phyloP scores from a whole-genome alignment of 2,329 filamentous ascomycete species.

The Pestalotiopsis sp. region DNA sequence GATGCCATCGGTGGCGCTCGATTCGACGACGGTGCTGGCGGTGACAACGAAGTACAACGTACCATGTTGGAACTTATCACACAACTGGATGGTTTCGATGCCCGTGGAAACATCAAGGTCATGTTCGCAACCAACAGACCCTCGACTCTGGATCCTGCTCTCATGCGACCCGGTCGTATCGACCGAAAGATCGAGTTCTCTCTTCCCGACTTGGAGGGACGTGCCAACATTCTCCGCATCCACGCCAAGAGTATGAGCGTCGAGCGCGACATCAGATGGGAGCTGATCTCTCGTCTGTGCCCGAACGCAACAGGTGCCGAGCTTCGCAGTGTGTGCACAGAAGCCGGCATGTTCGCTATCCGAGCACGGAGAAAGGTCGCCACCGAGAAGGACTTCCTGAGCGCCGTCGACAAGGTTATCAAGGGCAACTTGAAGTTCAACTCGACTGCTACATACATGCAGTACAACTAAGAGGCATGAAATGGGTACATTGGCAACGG shows the following conservation, averaged over 20 bases:
- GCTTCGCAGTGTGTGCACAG: constrained; percentile 92
- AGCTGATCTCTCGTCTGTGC: constrained; percentile 94
- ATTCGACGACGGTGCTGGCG: constrained; percentile 94
- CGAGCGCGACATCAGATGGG: constrained; percentile 97
- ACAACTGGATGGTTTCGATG: constrained; percentile 94
- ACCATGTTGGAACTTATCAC: constrained; percentile 99
- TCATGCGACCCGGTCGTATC: constrained; percentile 96
- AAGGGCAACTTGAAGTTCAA: constrained; percentile 99
- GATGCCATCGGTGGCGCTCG: constrained; percentile 94
- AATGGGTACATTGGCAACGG: not conserved
- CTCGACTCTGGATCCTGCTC: constrained; percentile 90
- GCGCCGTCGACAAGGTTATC: constrained; percentile 98
- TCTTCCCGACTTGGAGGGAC: constrained; percentile 92
- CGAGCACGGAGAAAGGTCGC: constrained; percentile 93
- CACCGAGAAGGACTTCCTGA: constrained; percentile 97
- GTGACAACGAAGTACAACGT: constrained; percentile 96
- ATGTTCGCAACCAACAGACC: constrained; percentile 99
- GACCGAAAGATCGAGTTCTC: constrained; percentile 99
- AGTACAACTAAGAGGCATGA: constrained; percentile 77
- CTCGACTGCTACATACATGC: constrained; percentile 96
- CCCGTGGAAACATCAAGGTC: constrained; percentile 97
- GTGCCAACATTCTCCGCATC: constrained; percentile 96
- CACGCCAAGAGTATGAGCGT: constrained; percentile 99
- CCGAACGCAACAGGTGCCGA: constrained; percentile 97
- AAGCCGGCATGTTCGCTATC: constrained; percentile 98